These are phyloP conservation scores for Suhomyces wounanorum DNA, from an alignment of 1,139 yeast genomes.

Conservation along the genomic window DNA sequence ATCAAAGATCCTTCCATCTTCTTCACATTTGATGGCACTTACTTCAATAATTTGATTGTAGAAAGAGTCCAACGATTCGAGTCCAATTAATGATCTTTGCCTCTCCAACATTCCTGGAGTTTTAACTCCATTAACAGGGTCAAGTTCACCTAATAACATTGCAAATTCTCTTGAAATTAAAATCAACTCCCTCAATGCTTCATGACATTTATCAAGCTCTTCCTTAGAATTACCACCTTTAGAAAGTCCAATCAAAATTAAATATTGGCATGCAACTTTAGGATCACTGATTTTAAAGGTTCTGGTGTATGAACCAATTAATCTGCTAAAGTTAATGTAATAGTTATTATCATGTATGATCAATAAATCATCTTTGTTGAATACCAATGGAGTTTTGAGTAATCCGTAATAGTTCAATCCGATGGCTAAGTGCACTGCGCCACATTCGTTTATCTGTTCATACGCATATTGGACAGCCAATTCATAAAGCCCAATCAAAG, in stretches of 20 bases:
- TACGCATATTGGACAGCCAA: constrained; percentile 71
- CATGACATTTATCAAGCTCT: constrained; percentile 66
- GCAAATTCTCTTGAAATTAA: constrained; percentile 85
- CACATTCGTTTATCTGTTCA: constrained; percentile 70
- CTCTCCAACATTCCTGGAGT: constrained; percentile 84
- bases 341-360: constrained; percentile 39
- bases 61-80: constrained; percentile 54
- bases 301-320: constrained; percentile 72
- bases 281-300: constrained; percentile 87
- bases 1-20: constrained; percentile 87
- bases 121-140: constrained; percentile 65
- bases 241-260: constrained; percentile 67
- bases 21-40: constrained; percentile 86
- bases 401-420: constrained; percentile 77
- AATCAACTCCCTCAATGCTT: constrained; percentile 80
- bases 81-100: constrained; percentile 66
- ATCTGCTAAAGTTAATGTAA: constrained; percentile 57
- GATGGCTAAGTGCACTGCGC: constrained; percentile 88
- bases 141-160: constrained; percentile 76
- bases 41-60: constrained; percentile 68
- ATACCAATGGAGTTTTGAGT: constrained; percentile 49
- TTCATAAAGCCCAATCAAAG: constrained; percentile 80
- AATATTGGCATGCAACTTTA: constrained; percentile 84
- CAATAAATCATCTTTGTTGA: constrained; percentile 36
- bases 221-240: constrained; percentile 39